Base-by-base conservation (phyloP, 164 flowering plant genomes). In the Sextonia rubra region DNA sequence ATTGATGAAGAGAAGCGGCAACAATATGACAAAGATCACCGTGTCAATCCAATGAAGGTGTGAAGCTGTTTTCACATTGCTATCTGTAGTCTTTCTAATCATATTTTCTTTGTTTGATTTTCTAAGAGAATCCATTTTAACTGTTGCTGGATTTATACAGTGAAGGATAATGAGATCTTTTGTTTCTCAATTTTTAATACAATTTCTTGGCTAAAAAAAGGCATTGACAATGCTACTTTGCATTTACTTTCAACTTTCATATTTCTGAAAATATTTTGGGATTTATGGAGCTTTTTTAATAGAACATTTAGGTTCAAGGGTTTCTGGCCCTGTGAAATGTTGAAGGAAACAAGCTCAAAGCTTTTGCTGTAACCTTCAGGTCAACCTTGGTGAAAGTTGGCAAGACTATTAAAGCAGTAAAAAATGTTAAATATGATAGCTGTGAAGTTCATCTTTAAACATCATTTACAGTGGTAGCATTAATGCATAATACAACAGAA, bases 21-120 rank as follows among this genome's bases (percentile, higher is more conserved):
- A 68, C 79, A 88, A 71, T 92, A 94, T 79, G 97, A 92, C 68
- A 82, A 15, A 37, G 91, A 91, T 63, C 89, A 94, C 78, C 83
- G 91, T 64, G 91, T 89, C 55, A 94, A 94, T 74, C 97, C 99
- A 18, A 88, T 94, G 97, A 92, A 92, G 93, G 99, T 90, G 81
- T 6, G 48, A 14, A 12, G 30, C 20, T 52, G 58, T 52, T 52
- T 17, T 52, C 58, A 52, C 1, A 3, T 15, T 52, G 18, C 58
- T 52, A 52, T 17, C 0, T 52, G 58, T 18, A 52, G 58, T 52
- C 18, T 18, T 52, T 52, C 20, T 18, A 52, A 4, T 52, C 18
- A 52, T 18, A 52, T 52, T 18, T 17, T 14, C 4, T 52, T 52
- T 52, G 58, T 15, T 52, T 52, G 58, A 52, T 14, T 52, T 18